A percentile compares a stretch with the other conserved stretches of the same genome.
These are phyloP conservation scores for Apiosordaria backusii DNA, from an alignment of 495 filamentous ascomycete genomes.

Conservation along the genomic window DNA sequence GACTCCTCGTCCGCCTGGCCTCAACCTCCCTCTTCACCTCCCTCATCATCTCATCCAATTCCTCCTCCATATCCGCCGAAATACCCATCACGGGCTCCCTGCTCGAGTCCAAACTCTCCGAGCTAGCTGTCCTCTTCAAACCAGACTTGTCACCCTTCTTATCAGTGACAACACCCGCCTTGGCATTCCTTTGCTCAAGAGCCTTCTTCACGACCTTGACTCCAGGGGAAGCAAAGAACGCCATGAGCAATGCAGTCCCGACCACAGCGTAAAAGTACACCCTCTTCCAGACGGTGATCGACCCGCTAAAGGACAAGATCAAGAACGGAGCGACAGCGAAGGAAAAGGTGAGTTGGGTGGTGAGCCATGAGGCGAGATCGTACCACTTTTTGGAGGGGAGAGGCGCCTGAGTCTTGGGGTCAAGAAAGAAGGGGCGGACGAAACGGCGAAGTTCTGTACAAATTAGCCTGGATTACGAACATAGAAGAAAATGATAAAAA, in stretches of 20 bases:
- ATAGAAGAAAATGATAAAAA: background rate
- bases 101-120: constrained; percentile 34
- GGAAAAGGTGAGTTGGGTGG: constrained; percentile 78
- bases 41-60: constrained; percentile 72
- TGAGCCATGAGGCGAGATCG: constrained; percentile 73
- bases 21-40: constrained; percentile 66
- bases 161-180: constrained; percentile 26
- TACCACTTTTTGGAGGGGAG: constrained; percentile 77
- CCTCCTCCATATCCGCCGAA: constrained; percentile 67
- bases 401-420: constrained; percentile 59
- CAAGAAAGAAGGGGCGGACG: constrained; percentile 89
- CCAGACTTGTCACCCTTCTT: constrained; percentile 1
- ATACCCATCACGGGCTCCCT: constrained; percentile 68
- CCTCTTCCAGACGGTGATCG: constrained; percentile 69
- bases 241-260: constrained; percentile 58
- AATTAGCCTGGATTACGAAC: background rate
- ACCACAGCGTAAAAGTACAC: constrained; percentile 87
- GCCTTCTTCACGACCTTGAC: constrained; percentile 56
- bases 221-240: constrained; percentile 76
- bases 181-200: constrained; percentile 56
- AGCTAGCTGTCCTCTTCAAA: constrained; percentile 31
- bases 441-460: constrained; percentile 77
- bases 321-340: constrained; percentile 83
- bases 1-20: constrained; percentile 31
- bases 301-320: constrained; percentile 63